Evolutionary conservation across 2,329 filamentous ascomycete species (phyloP).

Genomic region (Colletotrichum navitas): DNA sequence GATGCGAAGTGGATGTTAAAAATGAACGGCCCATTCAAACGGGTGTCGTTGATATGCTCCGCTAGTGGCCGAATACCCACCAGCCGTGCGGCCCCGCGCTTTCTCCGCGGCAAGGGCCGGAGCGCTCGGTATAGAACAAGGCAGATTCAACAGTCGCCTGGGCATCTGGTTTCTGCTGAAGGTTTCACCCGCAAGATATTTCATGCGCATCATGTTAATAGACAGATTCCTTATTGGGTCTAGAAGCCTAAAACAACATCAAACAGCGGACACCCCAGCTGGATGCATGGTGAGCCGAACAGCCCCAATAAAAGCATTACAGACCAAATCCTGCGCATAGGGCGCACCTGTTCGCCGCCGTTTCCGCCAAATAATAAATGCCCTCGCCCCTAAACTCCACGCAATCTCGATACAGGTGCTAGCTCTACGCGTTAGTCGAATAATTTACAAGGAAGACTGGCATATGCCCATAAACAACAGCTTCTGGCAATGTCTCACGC

Average conservation of each 20-base stretch:
- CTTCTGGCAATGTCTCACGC: background rate
- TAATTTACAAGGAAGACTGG: slow-evolving; percentile 10
- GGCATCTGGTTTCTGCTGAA: background rate
- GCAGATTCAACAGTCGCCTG: background rate
- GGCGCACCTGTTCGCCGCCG: background rate
- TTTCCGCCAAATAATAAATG: background rate
- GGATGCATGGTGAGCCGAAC: background rate
- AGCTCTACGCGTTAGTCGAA: slow-evolving; percentile 8
- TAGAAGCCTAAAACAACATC: background rate
- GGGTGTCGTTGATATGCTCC: slow-evolving; percentile 36
- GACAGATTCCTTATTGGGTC: background rate
- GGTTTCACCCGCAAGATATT: background rate
- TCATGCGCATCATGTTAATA: background rate
- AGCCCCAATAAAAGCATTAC: background rate
- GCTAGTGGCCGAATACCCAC: slow-evolving; percentile 24
- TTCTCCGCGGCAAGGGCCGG: slow-evolving; percentile 17
- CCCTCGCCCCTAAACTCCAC: slow-evolving; percentile 15
- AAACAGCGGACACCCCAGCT: background rate
- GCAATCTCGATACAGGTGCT: slow-evolving; percentile 3
- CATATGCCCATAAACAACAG: background rate
- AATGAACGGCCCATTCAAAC: background rate
- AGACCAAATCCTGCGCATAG: background rate
- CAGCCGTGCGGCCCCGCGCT: slow-evolving; percentile 26
- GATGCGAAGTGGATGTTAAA: slow-evolving; percentile 9
- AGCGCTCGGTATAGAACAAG: background rate